Evolutionary conservation across 306 rosid species (phyloP).

Genomic region (Prunus kanzakura): DNA sequence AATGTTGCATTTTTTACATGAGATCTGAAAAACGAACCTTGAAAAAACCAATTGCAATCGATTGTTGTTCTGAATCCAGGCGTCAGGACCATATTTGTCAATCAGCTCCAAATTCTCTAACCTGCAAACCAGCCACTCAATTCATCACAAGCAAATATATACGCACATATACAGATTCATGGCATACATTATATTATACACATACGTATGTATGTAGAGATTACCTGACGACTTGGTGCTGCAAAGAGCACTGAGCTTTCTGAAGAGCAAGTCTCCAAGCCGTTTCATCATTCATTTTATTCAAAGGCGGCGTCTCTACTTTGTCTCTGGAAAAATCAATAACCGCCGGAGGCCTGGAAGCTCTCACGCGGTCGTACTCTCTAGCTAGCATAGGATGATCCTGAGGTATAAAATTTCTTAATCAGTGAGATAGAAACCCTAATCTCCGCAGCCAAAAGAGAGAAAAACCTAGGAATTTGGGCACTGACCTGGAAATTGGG

Average conservation of each 20-base stretch:
- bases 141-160: conserved; percentile 8
- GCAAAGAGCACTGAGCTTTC: conserved; percentile 68
- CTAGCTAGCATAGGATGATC: conserved; percentile 83
- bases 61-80: conserved; percentile 81
- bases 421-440: background rate
- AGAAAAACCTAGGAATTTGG: background rate
- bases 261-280: conserved; percentile 85
- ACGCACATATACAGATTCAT: background rate
- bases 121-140: conserved; percentile 40
- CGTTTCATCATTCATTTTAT: conserved; percentile 71
- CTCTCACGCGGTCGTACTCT: conserved; percentile 89
- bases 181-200: background rate
- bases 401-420: conserved; percentile 30
- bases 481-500: conserved; percentile 56
- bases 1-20: background rate
- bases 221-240: conserved; percentile 69
- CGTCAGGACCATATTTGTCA: conserved; percentile 79
- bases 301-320: conserved; percentile 51
- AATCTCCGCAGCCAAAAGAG: conserved; percentile 5
- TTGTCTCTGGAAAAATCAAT: conserved; percentile 72
- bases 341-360: conserved; percentile 78
- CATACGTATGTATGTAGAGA: background rate
- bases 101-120: conserved; percentile 83
- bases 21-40: conserved; percentile 50
- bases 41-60: conserved; percentile 65